Conservation (phyloP, 2,329 filamentous ascomycete genomes). For the Sclerotinia minor region DNA sequence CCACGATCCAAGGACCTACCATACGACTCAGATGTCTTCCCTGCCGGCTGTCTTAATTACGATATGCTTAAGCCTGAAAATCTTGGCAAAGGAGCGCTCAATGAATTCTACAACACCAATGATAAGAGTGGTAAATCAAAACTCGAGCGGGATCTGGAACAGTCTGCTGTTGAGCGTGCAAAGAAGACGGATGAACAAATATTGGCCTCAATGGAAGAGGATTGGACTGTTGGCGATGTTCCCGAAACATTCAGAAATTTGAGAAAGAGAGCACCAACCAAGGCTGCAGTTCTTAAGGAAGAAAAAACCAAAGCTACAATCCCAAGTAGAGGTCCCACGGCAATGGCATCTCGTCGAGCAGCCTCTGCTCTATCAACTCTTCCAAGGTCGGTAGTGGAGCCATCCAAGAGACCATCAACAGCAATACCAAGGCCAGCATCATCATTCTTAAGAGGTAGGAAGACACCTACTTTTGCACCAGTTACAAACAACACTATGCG, state of each 20-base stretch:
- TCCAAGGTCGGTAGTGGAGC: constrained; percentile 38
- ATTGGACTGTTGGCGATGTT: constrained; percentile 61
- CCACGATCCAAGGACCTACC: constrained; percentile 66
- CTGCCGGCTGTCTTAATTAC: constrained; percentile 56
- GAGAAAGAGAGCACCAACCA: constrained; percentile 37
- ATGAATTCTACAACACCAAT: constrained; percentile 55
- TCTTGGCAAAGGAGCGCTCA: constrained; percentile 51
- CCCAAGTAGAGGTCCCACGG: constrained; percentile 47
- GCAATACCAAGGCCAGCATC: constrained; percentile 41
- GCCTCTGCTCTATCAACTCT: constrained; percentile 53
- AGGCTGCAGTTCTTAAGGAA: constrained; percentile 24
- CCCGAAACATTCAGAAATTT: constrained; percentile 47
- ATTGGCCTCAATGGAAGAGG: constrained; percentile 62
- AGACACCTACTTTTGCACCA: constrained; percentile 48
- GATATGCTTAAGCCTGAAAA: constrained; percentile 60
- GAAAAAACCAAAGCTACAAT: constrained; percentile 33
- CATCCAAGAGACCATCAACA: constrained; percentile 40
- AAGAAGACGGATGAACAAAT: constrained; percentile 66
- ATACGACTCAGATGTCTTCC: constrained; percentile 70
- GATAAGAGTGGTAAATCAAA: constrained; percentile 67
- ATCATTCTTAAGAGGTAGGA: constrained; percentile 28
- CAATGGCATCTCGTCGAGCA: constrained; percentile 56
- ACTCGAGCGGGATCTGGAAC: constrained; percentile 60
- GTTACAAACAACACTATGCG: constrained; percentile 51
- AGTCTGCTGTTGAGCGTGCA: constrained; percentile 45